Conservation (phyloP, 2,329 filamentous ascomycete species). For the Ambrosiella beaveri region DNA sequence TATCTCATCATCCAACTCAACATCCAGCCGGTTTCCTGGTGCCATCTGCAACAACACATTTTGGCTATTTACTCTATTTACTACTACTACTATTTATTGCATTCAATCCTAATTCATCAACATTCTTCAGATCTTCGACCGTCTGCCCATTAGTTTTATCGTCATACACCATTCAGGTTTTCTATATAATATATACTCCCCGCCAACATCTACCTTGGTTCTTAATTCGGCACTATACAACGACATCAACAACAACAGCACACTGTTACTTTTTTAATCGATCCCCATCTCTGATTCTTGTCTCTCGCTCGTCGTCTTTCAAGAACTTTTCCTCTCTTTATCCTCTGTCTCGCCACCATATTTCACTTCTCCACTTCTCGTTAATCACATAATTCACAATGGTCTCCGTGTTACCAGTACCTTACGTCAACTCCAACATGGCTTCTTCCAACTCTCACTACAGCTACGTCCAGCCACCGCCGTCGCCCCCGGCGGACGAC, state of each 20-base stretch:
- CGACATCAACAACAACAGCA: neutral
- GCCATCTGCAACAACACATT: neutral
- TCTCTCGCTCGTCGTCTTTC: neutral
- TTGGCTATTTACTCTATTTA: neutral
- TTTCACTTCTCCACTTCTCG: neutral
- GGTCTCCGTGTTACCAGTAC: conserved; percentile 11
- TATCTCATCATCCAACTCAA: neutral
- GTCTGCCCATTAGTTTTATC: neutral
- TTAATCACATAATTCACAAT: conserved; percentile 8
- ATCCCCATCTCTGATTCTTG: neutral
- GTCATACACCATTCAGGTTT: neutral
- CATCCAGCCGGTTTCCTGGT: conserved; percentile 5
- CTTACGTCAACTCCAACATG: conserved; percentile 9
- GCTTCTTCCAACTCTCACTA: conserved; percentile 12
- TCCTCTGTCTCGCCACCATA: too few species aligned
- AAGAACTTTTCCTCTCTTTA: neutral
- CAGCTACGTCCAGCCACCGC: conserved; percentile 32
- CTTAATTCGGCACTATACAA: neutral
- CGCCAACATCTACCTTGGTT: neutral
- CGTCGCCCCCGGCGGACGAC: conserved; percentile 61
- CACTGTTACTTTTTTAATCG: neutral
- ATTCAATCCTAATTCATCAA: neutral
- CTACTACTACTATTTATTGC: neutral
- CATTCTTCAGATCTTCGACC: neutral
- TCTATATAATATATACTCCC: neutral